Base-by-base conservation (phyloP, 495 filamentous ascomycete species). In the Opeltia flavorubescens region DNA sequence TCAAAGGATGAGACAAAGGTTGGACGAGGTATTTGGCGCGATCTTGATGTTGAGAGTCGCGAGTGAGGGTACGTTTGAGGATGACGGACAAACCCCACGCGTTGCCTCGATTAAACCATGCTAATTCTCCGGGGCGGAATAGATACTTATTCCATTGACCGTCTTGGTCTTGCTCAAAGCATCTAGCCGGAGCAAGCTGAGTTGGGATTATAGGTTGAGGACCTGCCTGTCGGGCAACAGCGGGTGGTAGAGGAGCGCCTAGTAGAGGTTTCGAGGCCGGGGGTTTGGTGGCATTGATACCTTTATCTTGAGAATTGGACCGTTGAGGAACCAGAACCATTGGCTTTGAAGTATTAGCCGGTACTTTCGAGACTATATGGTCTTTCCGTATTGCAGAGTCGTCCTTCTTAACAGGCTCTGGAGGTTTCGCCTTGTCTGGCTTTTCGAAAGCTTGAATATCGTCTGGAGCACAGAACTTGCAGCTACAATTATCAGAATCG, bases 1-100 rank as follows among this genome's bases (percentile, higher is more conserved):
- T 23, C 50, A 55, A 58, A 11, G 73, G 74, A 55, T 75, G 66
- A 0, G 72, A 76, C 1, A 77, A 61, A 5, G 71, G 73, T 42
- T 74, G 72, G 4, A 77, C 56, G 13, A 65, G 44, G 51, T 74
- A 76, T 31, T 50, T 50, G 20, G 62, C 51, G 5, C 51, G 51
- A 43, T 52, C 54, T 49, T 58, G 42, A 46, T 45, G 25, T 11
- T 53, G 42, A n/a, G 50, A 47, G 35, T 59, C 51, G 50, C 46
- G 50, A 8, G 39, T 31, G 9, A 59, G 38, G 30, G 55, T 54
- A 29, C 58, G 58, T 35, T 56, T 63, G 13, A 67, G 49, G 9
- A 80, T 64, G 11, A 72, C 60, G 7, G 71, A 75, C 5, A 80
- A 63, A 46, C 72, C 71, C 76, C 77, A 81, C 5, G 75, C 70